Evolutionary conservation across 2,329 filamentous ascomycete species (phyloP).

Genomic region (Fusarium sp.): DNA sequence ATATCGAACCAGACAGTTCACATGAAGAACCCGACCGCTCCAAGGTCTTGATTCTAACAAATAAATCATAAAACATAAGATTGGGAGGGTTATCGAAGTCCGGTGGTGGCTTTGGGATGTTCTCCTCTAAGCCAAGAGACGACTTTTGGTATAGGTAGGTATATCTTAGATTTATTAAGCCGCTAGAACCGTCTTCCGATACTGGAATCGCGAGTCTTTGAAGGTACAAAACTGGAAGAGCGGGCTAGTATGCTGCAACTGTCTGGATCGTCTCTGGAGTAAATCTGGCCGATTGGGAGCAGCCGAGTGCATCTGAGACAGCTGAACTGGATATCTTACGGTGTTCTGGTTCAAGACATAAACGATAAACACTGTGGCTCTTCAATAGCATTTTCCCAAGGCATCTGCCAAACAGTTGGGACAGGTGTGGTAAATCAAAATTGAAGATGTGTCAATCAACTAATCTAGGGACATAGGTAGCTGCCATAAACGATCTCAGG

Average conservation of each 20-base stretch:
- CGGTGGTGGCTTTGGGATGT: background rate
- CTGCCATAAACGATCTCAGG: background rate
- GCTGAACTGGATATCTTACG: background rate
- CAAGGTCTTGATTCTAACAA: too few species aligned
- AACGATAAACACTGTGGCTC: background rate
- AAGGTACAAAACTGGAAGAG: background rate
- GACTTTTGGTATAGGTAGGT: background rate
- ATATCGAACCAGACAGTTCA: too few species aligned
- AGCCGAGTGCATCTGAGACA: background rate
- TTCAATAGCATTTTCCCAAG: background rate
- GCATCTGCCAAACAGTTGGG: background rate
- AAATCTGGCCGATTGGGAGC: background rate
- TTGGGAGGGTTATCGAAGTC: background rate
- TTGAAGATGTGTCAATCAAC: background rate
- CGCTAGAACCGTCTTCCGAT: background rate
- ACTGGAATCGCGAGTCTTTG: background rate
- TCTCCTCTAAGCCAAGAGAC: background rate
- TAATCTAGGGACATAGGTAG: background rate
- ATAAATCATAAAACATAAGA: background rate
- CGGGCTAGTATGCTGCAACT: background rate
- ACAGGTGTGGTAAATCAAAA: background rate
- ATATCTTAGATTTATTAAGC: background rate
- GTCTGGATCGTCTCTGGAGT: background rate
- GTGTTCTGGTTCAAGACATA: background rate
- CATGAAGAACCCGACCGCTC: too few species aligned